A percentile compares a stretch with the other conserved stretches of the same genome.
phyloP scores from a whole-genome alignment of 2,329 filamentous ascomycete genomes.

The Orbilia brochopaga region DNA sequence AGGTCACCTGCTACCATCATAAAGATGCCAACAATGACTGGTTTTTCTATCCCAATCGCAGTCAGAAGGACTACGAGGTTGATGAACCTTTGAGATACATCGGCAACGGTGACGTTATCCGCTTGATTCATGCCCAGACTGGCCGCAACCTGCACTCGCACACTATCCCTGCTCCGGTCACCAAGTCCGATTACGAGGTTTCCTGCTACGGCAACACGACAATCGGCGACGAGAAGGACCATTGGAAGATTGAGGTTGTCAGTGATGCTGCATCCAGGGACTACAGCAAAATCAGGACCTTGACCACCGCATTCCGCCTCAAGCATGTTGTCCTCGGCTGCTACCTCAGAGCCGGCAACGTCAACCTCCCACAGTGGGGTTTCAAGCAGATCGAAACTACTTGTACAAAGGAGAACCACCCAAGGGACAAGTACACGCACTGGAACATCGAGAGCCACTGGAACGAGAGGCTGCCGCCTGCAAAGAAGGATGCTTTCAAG shows the following conservation, averaged over 20 bases:
- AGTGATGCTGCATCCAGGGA: constrained; percentile 87
- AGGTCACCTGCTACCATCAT: constrained; percentile 99
- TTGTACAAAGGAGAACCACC: constrained; percentile 90
- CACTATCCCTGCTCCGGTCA: constrained; percentile 82
- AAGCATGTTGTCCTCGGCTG: constrained; percentile 82
- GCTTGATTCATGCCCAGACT: constrained; percentile 91
- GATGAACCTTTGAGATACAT: constrained; percentile 75
- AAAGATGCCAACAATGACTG: constrained; percentile 99
- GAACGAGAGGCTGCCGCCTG: constrained; percentile 84
- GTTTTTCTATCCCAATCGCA: constrained; percentile 96
- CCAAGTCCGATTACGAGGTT: constrained; percentile 89
- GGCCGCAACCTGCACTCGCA: constrained; percentile 98
- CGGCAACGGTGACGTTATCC: constrained; percentile 76
- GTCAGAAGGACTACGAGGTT: constrained; percentile 73
- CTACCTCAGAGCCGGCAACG: constrained; percentile 92
- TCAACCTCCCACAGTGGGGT: constrained; percentile 97
- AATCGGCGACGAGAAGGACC: constrained; percentile 94
- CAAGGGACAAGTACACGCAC: constrained; percentile 91
- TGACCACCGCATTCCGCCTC: constrained; percentile 91
- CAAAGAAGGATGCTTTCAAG: constrained; percentile 89
- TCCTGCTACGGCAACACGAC: constrained; percentile 96
- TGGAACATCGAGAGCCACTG: constrained; percentile 97
- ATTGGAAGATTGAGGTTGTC: constrained; percentile 93
- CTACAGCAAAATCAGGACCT: constrained; percentile 80
- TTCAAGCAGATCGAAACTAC: constrained; percentile 99